Evolutionary conservation across 2,329 filamentous ascomycete species (phyloP).

Genomic region (Amauroascus verrucosus): DNA sequence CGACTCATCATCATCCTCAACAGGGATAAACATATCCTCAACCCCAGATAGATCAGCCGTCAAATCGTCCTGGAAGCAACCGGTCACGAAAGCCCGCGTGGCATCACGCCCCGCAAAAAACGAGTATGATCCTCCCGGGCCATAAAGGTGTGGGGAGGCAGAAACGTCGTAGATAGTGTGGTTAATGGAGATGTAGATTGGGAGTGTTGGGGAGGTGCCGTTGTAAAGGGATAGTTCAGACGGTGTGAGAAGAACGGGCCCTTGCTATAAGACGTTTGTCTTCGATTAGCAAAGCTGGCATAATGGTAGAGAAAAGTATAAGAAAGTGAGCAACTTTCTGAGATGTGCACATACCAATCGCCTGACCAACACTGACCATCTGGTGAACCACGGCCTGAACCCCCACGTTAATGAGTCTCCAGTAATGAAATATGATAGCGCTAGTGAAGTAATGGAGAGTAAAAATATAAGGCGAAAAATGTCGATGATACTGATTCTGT

Average conservation of each 20-base stretch:
- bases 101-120: conserved; percentile 83
- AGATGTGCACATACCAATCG: conserved; percentile 45
- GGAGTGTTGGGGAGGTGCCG: conserved; percentile 62
- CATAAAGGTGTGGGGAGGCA: conserved; percentile 51
- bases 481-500: conserved; percentile 15
- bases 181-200: conserved; percentile 80
- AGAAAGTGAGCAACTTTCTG: not conserved
- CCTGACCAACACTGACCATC: conserved; percentile 47
- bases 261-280: conserved; percentile 28
- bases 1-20: conserved; percentile 49
- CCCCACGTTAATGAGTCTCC: conserved; percentile 61
- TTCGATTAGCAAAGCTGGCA: conserved; percentile 1
- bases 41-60: conserved; percentile 77
- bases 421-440: conserved; percentile 66
- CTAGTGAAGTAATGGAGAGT: conserved; percentile 23
- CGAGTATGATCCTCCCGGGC: conserved; percentile 74
- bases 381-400: conserved; percentile 52
- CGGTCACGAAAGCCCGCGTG: conserved; percentile 78
- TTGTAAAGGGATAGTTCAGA: conserved; percentile 64
- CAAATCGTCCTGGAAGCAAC: conserved; percentile 78
- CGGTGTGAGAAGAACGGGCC: conserved; percentile 62
- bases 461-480: conserved; percentile 15
- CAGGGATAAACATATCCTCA: conserved; percentile 68
- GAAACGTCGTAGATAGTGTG: conserved; percentile 57
- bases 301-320: not conserved